These are phyloP conservation scores for Eucalyptus sp. DNA, from an alignment of 345 rosid species.

Conservation along the genomic window DNA sequence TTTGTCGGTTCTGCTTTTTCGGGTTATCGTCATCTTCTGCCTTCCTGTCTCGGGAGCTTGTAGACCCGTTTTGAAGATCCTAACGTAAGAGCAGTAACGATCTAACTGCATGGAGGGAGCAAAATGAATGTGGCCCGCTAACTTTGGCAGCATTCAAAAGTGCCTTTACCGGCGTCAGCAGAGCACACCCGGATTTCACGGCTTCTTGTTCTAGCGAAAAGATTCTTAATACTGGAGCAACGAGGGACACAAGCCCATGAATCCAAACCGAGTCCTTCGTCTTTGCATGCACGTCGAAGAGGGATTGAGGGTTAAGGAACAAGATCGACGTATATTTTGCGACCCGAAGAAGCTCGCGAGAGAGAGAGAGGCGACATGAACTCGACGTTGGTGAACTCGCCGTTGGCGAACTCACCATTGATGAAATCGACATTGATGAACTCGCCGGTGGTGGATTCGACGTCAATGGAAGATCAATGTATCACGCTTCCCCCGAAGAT, in stretches of 20 bases:
- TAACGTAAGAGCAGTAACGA: neutral
- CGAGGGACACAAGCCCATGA: neutral
- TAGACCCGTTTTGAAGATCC: neutral
- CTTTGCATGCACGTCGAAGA: neutral
- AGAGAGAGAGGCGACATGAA: neutral
- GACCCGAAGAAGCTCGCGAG: neutral
- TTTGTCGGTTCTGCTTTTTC: neutral
- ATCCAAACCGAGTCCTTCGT: neutral
- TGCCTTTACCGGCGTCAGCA: neutral
- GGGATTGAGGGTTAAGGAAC: neutral
- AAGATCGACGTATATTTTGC: neutral
- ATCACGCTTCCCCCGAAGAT: neutral
- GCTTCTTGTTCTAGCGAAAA: neutral
- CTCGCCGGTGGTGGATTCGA: neutral
- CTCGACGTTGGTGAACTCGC: neutral
- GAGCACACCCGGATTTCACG: neutral
- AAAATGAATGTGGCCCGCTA: neutral
- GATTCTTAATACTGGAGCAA: neutral
- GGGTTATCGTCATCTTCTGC: neutral
- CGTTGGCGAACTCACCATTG: neutral
- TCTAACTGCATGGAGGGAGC: neutral
- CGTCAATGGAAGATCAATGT: neutral
- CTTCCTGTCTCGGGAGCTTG: neutral
- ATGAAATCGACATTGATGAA: neutral
- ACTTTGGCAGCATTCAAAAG: neutral